Evolutionary conservation across 148 eudicot species (phyloP).

Genomic region (Chenopodium quinoa): DNA sequence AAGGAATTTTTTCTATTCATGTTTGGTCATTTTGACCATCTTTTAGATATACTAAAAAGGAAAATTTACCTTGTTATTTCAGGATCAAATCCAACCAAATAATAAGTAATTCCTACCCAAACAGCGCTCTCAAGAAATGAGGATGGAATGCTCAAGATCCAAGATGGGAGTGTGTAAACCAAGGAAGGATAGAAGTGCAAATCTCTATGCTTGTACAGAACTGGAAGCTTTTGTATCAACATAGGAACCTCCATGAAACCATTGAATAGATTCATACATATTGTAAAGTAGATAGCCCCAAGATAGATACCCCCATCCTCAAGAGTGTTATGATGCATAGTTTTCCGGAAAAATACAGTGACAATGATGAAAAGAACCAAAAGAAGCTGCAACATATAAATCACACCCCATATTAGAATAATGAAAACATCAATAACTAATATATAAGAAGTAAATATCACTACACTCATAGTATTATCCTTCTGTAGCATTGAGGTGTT

Average conservation of each 20-base stretch:
- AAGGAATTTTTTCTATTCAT: conserved; percentile 1
- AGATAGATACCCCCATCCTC: conserved; percentile 77
- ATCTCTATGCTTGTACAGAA: conserved; percentile 91
- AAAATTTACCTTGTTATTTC: conserved; percentile 56
- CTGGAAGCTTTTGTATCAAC: conserved; percentile 88
- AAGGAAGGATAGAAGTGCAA: conserved; percentile 88
- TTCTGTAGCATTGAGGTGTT: not conserved
- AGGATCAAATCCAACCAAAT: conserved; percentile 91
- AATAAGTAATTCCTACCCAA: conserved; percentile 85
- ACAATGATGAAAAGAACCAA: conserved; percentile 57
- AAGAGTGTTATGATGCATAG: conserved; percentile 75
- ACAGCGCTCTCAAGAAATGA: conserved; percentile 72
- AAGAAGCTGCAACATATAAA: conserved; percentile 67
- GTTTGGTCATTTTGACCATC: not conserved
- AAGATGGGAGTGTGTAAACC: conserved; percentile 86
- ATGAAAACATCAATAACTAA: conserved; percentile 4
- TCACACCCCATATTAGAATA: conserved; percentile 26
- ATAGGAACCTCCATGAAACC: conserved; percentile 95
- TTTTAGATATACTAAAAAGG: not conserved
- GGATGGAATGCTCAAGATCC: conserved; percentile 81
- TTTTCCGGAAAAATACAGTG: conserved; percentile 87
- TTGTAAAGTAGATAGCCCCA: conserved; percentile 86
- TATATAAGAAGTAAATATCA: not conserved
- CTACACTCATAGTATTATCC: not conserved
- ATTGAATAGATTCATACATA: conserved; percentile 86